Evolutionary conservation across 345 rosid genomes (phyloP).

Genomic region (Brassica incana): DNA sequence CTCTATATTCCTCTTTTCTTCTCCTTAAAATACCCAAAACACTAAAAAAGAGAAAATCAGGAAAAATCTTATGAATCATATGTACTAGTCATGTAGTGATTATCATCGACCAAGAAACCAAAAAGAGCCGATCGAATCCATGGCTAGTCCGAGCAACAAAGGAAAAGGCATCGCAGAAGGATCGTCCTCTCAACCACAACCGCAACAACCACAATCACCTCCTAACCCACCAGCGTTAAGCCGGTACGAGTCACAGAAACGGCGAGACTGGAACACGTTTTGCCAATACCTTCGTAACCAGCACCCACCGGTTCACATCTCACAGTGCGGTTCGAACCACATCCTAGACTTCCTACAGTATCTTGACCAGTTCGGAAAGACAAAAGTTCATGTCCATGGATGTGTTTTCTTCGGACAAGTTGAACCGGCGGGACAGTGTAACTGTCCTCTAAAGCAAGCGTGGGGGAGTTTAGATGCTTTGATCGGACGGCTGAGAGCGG

Average conservation of each 20-base stretch:
- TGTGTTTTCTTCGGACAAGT: conserved; percentile 78
- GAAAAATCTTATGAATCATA: conserved; percentile 10
- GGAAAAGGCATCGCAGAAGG: conserved; percentile 72
- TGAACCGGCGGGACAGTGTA: conserved; percentile 79
- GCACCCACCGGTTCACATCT: conserved; percentile 69
- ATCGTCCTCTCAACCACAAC: conserved; percentile 41
- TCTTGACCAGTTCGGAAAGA: conserved; percentile 85
- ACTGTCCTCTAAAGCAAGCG: conserved; percentile 81
- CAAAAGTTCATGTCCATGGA: conserved; percentile 79
- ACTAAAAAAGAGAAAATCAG: background rate
- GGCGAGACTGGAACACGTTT: conserved; percentile 89
- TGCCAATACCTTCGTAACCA: conserved; percentile 86
- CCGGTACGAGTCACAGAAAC: conserved; percentile 79
- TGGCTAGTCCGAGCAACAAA: conserved; percentile 50
- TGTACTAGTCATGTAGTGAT: conserved; percentile 18
- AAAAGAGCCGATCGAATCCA: conserved; percentile 3
- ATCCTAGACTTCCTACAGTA: conserved; percentile 84
- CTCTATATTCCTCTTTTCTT: conserved; percentile 29
- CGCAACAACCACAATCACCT: conserved; percentile 43
- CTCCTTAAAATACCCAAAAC: conserved; percentile 2
- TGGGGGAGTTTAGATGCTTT: conserved; percentile 97
- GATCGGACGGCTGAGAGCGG: conserved; percentile 85
- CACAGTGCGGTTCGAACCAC: conserved; percentile 63
- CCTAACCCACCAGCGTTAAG: conserved; percentile 49
- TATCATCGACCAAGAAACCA: conserved; percentile 14